Evolutionary conservation across 1,284 basidiomycete species (phyloP).

Genomic region (Heimioporus punctisporus): DNA sequence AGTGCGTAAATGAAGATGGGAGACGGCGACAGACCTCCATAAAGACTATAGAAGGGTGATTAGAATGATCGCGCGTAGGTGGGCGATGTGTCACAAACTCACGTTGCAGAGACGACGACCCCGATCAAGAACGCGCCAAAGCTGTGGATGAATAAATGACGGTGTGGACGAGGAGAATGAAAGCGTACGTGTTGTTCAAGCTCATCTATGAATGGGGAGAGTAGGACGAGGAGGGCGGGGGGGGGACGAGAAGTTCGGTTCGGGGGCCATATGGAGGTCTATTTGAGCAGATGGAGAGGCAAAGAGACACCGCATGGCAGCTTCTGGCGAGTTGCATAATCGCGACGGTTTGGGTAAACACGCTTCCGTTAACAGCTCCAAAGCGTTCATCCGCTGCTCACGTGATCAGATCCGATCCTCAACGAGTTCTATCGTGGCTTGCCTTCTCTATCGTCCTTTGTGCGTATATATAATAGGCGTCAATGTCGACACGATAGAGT

Average conservation of each 20-base stretch:
- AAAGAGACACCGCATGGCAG: slow-evolving; percentile 14
- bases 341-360: slow-evolving; percentile 13
- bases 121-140: slow-evolving; percentile 57
- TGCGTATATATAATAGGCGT: no score
- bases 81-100: slow-evolving; percentile 20
- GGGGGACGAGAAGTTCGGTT: background rate
- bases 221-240: background rate
- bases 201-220: slow-evolving; percentile 7
- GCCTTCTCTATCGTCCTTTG: slow-evolving; percentile 7
- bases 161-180: background rate
- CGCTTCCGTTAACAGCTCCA: slow-evolving; percentile 29
- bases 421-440: slow-evolving; percentile 22
- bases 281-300: slow-evolving; percentile 22
- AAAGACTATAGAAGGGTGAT: slow-evolving; percentile 38
- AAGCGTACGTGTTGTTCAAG: slow-evolving; percentile 27
- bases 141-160: slow-evolving; percentile 27
- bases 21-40: slow-evolving; percentile 46
- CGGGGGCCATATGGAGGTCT: slow-evolving; percentile 12
- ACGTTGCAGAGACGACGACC: slow-evolving; percentile 52
- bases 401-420: slow-evolving; percentile 27
- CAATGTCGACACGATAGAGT: background rate
- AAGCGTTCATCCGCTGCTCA: slow-evolving; percentile 26
- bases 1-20: background rate
- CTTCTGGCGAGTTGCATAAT: background rate
- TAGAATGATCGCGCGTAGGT: background rate